A percentile compares a stretch with the other conserved stretches of the same genome.
Conservation (phyloP, 345 rosid genomes). For the Eucalyptus victrix region DNA sequence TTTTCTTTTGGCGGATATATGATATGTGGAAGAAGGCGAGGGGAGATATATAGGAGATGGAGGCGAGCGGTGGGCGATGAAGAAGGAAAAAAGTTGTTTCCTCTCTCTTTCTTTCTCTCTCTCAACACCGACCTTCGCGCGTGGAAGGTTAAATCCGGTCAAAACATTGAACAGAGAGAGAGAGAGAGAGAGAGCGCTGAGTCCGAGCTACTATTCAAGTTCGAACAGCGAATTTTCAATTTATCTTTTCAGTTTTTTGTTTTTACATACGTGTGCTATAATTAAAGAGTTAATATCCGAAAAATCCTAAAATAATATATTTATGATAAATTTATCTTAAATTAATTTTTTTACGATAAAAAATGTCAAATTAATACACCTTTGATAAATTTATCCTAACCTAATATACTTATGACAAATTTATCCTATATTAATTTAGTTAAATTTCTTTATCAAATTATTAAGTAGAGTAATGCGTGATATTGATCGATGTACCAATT, state of each 20-base stretch:
- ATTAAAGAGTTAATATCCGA: too few species aligned
- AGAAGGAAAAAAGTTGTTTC: neutral
- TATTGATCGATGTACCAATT: rapidly evolving
- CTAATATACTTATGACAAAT: rapidly evolving
- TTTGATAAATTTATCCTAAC: rapidly evolving
- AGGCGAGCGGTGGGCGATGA: neutral
- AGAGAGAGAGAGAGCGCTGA: neutral
- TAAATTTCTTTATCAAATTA: rapidly evolving
- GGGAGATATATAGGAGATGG: neutral
- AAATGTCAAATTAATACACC: rapidly evolving
- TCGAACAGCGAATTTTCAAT: neutral
- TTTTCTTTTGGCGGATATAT: neutral
- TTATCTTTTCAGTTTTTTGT: too few species aligned
- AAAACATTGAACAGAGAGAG: neutral
- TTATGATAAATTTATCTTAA: rapidly evolving
- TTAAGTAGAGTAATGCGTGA: rapidly evolving
- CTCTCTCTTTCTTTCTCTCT: neutral
- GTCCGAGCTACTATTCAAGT: neutral
- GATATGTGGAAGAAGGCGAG: neutral
- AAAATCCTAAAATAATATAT: rapidly evolving
- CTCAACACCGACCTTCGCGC: neutral
- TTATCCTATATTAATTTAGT: too few species aligned
- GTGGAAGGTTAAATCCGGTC: neutral
- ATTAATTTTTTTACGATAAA: rapidly evolving
- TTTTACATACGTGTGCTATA: neutral